Conservation (phyloP, 2,329 filamentous ascomycete species). For the Cryphonectria nitschkei region DNA sequence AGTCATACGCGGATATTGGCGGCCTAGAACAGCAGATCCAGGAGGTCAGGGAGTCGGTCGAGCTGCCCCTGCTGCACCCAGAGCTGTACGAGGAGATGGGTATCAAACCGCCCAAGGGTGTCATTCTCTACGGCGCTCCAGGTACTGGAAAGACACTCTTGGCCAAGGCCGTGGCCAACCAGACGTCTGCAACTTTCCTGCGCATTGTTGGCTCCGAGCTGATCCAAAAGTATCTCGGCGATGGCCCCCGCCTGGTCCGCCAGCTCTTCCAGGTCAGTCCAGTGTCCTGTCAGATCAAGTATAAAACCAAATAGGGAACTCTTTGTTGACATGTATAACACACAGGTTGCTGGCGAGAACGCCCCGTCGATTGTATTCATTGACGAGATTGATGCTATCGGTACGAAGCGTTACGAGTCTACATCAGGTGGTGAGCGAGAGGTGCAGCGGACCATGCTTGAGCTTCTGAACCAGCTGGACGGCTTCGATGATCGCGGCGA, state of each 20-base stretch:
- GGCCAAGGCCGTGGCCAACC: constrained; percentile 96
- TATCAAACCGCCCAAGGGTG: constrained; percentile 99
- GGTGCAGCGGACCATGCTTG: constrained; percentile 97
- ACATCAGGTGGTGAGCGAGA: constrained; percentile 96
- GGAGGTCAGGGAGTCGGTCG: constrained; percentile 95
- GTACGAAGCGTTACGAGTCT: constrained; percentile 97
- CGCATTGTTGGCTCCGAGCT: constrained; percentile 96
- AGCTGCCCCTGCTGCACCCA: constrained; percentile 90
- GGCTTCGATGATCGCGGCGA: constrained; percentile 98
- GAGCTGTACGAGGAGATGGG: constrained; percentile 99
- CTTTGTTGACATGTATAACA: constrained; percentile 36
- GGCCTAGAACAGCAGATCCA: constrained; percentile 95
- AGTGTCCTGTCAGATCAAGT: constrained; percentile 11
- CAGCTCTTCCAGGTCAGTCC: constrained; percentile 83
- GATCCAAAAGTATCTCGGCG: constrained; percentile 98
- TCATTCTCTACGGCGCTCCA: constrained; percentile 96
- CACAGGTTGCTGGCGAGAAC: constrained; percentile 86
- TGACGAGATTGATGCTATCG: constrained; percentile 98
- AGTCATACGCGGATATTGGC: constrained; percentile 98
- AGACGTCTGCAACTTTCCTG: constrained; percentile 97
- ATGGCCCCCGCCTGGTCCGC: constrained; percentile 90
- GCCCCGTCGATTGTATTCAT: constrained; percentile 98
- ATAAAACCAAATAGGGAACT: background rate
- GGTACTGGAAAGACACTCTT: constrained; percentile 96
- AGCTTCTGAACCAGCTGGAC: constrained; percentile 96